Evolutionary conservation across 352 stramenopile species (phyloP), one percentile per base, ranked within the genome.

Genomic region (Globisporangium barbulae): DNA sequence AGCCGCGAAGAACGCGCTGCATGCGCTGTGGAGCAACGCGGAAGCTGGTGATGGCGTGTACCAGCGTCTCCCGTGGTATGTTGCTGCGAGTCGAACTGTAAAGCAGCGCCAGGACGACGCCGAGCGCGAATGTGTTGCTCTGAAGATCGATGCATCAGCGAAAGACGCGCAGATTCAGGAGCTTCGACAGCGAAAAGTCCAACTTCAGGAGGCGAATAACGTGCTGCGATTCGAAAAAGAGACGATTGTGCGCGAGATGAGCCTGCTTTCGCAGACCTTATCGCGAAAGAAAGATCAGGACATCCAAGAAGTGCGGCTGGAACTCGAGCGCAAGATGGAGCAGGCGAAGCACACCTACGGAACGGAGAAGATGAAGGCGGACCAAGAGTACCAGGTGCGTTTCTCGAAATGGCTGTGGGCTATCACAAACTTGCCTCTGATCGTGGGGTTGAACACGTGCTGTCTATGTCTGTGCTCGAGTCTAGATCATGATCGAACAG

Each of bases 151-250:
- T 25, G 17, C 81, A 5, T 42, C 64, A 19, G 52, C 45, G 6
- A 70, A 73, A 53, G 57, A 71, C 28, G 44, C 59, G 9, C 69
- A 81, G n/a, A 71, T 72, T 8, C 65, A 73, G 5, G 58, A 68
- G 19, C 21, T 79, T 6, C 41, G 70, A 22, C 62, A 73, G 50
- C 73, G 50, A 13, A 79, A 71, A 25, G 7, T 50, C 19, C 70
- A 82, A 25, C 69, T 85, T 17, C 73, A 88, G 22, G 76, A 92
- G 48, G 59, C 67, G 5, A 77, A 76, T n/a, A 80, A 77, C 35
- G 65, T 87, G 47, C 65, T 92, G 37, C 59, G 71, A 21, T 90
- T 92, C 61, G 83, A 92, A 55, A 90, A 89, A 56, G 83, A 90
- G 17, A 89, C 83, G 2, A 12, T 85, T 17, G 54, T 77, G 10